Percentiles rank a stretch among this genome's conserved stretches.
These are phyloP conservation scores for Skeletonema costatum DNA, from an alignment of 108 stramenopile genomes.

Conservation along the genomic window DNA sequence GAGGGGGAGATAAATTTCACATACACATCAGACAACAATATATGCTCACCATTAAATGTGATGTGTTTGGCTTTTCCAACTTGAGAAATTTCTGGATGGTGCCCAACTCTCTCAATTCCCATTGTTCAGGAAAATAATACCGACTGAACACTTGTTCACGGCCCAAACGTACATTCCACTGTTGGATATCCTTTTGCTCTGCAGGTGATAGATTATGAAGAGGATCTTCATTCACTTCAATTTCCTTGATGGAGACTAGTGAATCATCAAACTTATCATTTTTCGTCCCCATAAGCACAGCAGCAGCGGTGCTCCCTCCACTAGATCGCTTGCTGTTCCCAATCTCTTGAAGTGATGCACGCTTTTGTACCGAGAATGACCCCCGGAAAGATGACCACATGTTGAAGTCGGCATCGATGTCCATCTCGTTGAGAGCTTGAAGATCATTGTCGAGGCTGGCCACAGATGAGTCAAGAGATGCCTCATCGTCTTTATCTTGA, in stretches of 20 bases:
- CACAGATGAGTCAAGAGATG: not conserved
- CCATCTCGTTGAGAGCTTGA: conserved; percentile 30
- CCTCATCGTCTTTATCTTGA: not conserved
- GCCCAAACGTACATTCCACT: conserved; percentile 29
- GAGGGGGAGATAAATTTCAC: not conserved
- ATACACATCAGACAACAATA: not conserved
- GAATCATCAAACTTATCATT: not conserved
- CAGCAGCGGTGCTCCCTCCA: not conserved
- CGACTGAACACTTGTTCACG: conserved; percentile 39
- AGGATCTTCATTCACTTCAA: conserved; percentile 7
- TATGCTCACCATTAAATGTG: not conserved
- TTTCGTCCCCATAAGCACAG: not conserved
- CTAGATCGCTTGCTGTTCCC: not conserved
- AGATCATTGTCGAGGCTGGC: conserved; percentile 24
- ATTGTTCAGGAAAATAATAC: conserved; percentile 41
- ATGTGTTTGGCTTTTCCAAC: conserved; percentile 11
- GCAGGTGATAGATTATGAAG: conserved; percentile 18
- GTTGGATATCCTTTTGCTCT: conserved; percentile 28
- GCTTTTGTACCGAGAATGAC: conserved; percentile 7
- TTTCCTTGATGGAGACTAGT: not conserved
- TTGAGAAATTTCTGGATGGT: conserved; percentile 21
- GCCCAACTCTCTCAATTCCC: conserved; percentile 37
- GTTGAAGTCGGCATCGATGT: conserved; percentile 43
- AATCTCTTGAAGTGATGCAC: conserved; percentile 8
- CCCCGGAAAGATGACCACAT: conserved; percentile 24